phyloP scores from a whole-genome alignment of 2,329 filamentous ascomycete species.

The Hypoxylon sp. region DNA sequence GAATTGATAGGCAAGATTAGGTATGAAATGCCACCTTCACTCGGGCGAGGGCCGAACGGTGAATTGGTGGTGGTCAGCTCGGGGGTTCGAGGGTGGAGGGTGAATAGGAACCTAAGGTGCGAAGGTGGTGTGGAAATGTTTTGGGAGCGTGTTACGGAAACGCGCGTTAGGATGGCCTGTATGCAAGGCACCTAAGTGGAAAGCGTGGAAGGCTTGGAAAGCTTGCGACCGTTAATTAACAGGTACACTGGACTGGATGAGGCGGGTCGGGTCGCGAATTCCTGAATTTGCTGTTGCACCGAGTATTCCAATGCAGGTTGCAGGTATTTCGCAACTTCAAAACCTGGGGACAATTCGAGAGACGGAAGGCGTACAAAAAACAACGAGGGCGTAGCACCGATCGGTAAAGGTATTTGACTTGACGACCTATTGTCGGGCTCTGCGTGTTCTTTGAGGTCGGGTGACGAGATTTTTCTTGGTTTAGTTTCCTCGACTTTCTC shows the following conservation, averaged over 20 bases:
- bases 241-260: constrained; percentile 11
- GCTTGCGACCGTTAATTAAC: constrained; percentile 14
- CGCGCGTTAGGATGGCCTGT: constrained; percentile 38
- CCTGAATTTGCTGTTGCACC: constrained; percentile 35
- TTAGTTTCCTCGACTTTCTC: constrained; percentile 22
- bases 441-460: constrained; percentile 27
- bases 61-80: constrained; percentile 35
- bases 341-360: constrained; percentile 17
- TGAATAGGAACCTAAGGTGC: constrained; percentile 26
- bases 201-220: background rate
- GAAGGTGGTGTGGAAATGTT: constrained; percentile 14
- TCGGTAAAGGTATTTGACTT: constrained; percentile 32
- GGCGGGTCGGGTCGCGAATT: constrained; percentile 24
- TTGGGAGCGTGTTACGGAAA: constrained; percentile 33
- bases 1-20: constrained; percentile 41
- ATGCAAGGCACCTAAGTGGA: constrained; percentile 42
- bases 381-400: constrained; percentile 22
- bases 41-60: constrained; percentile 13
- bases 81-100: constrained; percentile 37
- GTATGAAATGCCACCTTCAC: constrained; percentile 36
- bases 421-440: background rate
- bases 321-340: constrained; percentile 14
- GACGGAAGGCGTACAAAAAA: constrained; percentile 31
- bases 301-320: constrained; percentile 23
- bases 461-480: constrained; percentile 40